Percentiles rank a stretch among this genome's conserved stretches.
These are phyloP conservation scores for Aspergillus hortae DNA, from an alignment of 2,329 filamentous ascomycete species.

Conservation along the genomic window DNA sequence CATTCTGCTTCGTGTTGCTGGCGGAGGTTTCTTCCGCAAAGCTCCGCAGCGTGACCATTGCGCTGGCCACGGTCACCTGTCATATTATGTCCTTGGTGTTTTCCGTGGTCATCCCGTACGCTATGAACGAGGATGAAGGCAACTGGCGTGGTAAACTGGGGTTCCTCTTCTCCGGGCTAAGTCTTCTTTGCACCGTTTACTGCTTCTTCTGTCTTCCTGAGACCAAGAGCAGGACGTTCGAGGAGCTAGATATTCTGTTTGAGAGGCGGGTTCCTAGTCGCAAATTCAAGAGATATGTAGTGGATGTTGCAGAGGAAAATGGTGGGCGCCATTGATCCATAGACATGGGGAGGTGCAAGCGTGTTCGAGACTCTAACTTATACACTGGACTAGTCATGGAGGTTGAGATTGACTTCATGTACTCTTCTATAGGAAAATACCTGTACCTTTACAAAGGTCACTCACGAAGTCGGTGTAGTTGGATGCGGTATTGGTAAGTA, in stretches of 20 bases:
- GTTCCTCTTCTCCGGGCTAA: conserved; percentile 7
- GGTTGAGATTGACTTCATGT: no score
- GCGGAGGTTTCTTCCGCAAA: conserved; percentile 51
- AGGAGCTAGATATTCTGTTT: conserved; percentile 13
- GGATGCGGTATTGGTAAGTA: no score
- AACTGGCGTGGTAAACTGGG: conserved; percentile 12
- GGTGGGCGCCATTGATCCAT: no score
- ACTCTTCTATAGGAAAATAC: no score
- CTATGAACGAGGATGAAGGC: conserved; percentile 26
- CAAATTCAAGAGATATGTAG: not conserved
- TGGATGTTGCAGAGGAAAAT: not conserved
- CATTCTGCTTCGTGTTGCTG: conserved; percentile 49
- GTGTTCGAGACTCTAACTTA: no score
- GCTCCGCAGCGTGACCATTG: conserved; percentile 50
- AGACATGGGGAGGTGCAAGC: no score
- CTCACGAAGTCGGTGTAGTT: no score
- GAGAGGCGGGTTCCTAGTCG: not conserved
- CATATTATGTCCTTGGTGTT: conserved; percentile 25
- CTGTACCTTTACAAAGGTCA: no score
- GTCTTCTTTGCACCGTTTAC: conserved; percentile 1
- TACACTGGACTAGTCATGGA: no score
- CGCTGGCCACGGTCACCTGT: conserved; percentile 17
- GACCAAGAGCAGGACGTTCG: conserved; percentile 11
- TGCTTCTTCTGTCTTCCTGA: conserved; percentile 8
- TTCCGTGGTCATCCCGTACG: conserved; percentile 29